These are phyloP conservation scores for Umbelopsis isabellina DNA, from an alignment of 192 early-diverging fungal species.

Conservation along the genomic window DNA sequence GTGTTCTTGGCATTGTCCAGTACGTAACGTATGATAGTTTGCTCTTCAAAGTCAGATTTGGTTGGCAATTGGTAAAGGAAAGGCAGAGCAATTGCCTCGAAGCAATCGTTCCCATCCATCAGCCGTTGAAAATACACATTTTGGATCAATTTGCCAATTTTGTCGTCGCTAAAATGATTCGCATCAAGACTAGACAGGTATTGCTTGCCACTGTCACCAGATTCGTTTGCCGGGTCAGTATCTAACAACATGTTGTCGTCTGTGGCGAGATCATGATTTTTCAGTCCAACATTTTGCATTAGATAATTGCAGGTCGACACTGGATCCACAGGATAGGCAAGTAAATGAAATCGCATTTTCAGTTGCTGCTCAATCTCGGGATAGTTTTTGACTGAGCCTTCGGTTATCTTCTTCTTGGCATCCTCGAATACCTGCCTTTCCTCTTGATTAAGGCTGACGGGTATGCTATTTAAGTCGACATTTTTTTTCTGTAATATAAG, in stretches of 20 bases:
- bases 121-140: background rate
- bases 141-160: background rate
- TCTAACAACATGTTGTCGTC: background rate
- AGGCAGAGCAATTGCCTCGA: slow-evolving; percentile 7
- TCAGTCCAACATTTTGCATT: background rate
- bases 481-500: slow-evolving; percentile 12
- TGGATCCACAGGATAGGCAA: slow-evolving; percentile 25
- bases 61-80: background rate
- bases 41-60: background rate
- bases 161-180: background rate
- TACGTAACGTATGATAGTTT: background rate
- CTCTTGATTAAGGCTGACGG: background rate
- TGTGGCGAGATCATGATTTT: background rate
- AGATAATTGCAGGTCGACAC: background rate
- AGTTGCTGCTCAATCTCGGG: background rate
- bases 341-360: slow-evolving; percentile 24
- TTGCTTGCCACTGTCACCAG: background rate
- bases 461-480: background rate
- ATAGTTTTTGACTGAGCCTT: background rate
- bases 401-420: background rate
- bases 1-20: background rate
- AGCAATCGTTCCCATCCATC: background rate
- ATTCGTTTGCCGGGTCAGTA: background rate
- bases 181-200: background rate
- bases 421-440: background rate